Evolutionary conservation across 495 filamentous ascomycete species (phyloP).

Genomic region (Jackrogersella multiformis): DNA sequence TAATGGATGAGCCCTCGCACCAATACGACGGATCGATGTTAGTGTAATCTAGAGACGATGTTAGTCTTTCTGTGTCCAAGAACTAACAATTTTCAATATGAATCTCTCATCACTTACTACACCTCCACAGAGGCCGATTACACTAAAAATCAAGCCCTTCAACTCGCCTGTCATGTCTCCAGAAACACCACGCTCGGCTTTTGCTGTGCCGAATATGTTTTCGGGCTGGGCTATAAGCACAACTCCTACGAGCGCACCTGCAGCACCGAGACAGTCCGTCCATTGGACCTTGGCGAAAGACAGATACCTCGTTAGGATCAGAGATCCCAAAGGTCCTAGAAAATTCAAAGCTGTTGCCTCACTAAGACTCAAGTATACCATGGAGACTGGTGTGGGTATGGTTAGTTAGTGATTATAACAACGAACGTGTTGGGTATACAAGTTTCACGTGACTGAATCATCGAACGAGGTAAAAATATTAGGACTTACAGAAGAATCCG

Average conservation of each 20-base stretch:
- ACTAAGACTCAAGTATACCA: constrained; percentile 2
- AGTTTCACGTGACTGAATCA: background rate
- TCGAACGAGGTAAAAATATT: background rate
- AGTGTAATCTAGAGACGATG: background rate
- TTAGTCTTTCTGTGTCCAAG: background rate
- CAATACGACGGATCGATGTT: background rate
- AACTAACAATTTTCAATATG: background rate
- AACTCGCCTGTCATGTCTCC: background rate
- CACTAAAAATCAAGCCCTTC: background rate
- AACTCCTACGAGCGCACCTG: background rate
- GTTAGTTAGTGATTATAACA: background rate
- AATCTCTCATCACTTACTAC: background rate
- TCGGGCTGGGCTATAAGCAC: constrained; percentile 4
- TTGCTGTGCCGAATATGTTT: background rate
- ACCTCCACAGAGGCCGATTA: background rate
- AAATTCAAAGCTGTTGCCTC: constrained; percentile 5
- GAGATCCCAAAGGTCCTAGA: background rate
- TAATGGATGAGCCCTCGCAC: background rate
- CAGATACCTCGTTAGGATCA: background rate
- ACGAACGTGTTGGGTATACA: background rate
- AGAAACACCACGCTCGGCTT: background rate
- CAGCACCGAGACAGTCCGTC: constrained; percentile 1
- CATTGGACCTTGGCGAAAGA: constrained; percentile 1
- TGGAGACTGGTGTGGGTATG: background rate
- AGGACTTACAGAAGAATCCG: constrained; percentile 2